Conservation (phyloP, 1,139 yeast species). For the Candida glucosophila region DNA sequence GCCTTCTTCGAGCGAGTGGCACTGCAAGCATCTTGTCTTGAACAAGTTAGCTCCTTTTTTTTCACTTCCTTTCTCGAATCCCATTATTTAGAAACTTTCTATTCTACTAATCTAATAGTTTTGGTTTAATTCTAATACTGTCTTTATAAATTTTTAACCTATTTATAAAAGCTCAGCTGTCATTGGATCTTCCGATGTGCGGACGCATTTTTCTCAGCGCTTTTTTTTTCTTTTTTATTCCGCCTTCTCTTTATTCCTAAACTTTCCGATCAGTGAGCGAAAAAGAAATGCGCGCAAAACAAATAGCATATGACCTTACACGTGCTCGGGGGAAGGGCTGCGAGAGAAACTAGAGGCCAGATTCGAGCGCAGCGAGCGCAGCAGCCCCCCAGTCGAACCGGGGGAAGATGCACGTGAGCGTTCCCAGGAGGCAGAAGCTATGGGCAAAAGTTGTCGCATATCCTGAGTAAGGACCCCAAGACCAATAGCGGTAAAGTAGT, state of each 20-base stretch:
- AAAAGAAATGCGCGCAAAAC: too few species aligned
- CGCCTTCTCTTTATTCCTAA: too few species aligned
- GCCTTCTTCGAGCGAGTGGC: conserved; percentile 95
- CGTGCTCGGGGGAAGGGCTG: conserved; percentile 1
- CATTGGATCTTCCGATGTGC: conserved; percentile 1
- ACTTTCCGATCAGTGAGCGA: too few species aligned
- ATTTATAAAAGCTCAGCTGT: not conserved
- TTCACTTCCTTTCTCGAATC: conserved; percentile 69
- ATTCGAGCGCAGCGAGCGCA: conserved; percentile 1
- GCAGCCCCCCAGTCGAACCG: conserved; percentile 6
- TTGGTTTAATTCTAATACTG: too few species aligned
- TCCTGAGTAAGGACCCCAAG: conserved; percentile 75
- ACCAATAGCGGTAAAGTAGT: conserved; percentile 89
- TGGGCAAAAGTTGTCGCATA: too few species aligned
- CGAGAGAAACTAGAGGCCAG: not conserved
- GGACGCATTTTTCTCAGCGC: too few species aligned
- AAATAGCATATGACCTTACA: too few species aligned
- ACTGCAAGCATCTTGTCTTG: conserved; percentile 98
- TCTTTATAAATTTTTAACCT: not conserved
- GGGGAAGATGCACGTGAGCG: conserved; percentile 4
- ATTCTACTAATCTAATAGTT: too few species aligned
- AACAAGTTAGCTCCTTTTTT: conserved; percentile 97
- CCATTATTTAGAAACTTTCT: too few species aligned
- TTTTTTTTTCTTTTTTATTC: not conserved
- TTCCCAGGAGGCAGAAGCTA: conserved; percentile 8